Percentiles rank a stretch among this genome's conserved stretches.
Conservation (phyloP, 78 protist genomes). For the Speleostelium caveatum region DNA sequence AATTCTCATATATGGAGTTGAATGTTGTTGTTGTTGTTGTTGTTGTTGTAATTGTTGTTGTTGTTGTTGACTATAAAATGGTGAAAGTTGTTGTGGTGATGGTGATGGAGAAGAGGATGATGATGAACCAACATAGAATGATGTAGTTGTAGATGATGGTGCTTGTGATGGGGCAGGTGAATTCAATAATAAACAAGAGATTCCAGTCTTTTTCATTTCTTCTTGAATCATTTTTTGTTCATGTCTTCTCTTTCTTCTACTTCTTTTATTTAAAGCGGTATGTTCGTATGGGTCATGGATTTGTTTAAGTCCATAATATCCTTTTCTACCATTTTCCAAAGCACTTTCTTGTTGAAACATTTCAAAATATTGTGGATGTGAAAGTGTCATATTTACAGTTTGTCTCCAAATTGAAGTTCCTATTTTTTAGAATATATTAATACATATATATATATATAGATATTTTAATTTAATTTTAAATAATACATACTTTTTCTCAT, state of each 20-base stretch:
- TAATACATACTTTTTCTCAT: conserved; percentile 64
- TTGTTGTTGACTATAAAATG: background rate
- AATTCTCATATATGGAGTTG: background rate
- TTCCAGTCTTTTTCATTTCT: conserved; percentile 40
- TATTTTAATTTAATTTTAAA: background rate
- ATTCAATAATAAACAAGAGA: background rate
- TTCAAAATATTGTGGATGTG: conserved; percentile 78
- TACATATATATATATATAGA: too few species aligned
- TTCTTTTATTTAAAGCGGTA: conserved; percentile 58
- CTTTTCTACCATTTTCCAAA: conserved; percentile 71
- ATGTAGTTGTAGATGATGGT: background rate
- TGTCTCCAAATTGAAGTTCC: conserved; percentile 67
- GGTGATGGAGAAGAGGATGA: background rate
- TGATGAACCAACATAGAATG: background rate
- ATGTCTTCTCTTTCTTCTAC: conserved; percentile 75
- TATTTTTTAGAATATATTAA: too few species aligned
- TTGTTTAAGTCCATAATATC: conserved; percentile 71
- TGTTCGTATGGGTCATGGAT: conserved; percentile 76
- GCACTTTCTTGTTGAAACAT: conserved; percentile 81
- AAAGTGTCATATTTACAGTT: conserved; percentile 68
- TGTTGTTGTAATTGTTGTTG: background rate
- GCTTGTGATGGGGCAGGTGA: background rate
- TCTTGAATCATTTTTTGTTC: conserved; percentile 75
- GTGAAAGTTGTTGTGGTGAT: background rate
- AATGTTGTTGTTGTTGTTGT: background rate